phyloP scores from a whole-genome alignment of 768 basidiomycete genomes.

The Neoboletus magnificus region DNA sequence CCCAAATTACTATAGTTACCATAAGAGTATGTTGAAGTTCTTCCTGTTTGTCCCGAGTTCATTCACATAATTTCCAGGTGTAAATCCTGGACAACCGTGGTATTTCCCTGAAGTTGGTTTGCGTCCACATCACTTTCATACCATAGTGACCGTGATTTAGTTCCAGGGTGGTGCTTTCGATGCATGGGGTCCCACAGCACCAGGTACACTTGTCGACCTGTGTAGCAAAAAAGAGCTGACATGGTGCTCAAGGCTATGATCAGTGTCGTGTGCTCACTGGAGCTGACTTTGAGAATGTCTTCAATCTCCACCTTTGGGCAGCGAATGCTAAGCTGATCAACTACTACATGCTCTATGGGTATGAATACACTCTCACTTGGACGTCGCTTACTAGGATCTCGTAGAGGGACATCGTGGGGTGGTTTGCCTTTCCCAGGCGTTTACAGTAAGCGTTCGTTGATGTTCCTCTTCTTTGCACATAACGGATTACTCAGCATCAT shows the following conservation, averaged over 20 bases:
- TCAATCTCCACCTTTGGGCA: slow-evolving; percentile 76
- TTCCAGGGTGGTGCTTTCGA: slow-evolving; percentile 79
- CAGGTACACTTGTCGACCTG: slow-evolving; percentile 39
- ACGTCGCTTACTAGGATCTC: background rate
- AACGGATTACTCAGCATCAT: slow-evolving; percentile 42
- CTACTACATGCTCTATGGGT: slow-evolving; percentile 87
- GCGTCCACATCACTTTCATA: background rate
- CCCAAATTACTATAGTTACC: slow-evolving; percentile 64
- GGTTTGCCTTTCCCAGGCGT: slow-evolving; percentile 76
- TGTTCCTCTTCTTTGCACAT: background rate
- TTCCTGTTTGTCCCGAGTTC: background rate
- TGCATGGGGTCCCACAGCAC: slow-evolving; percentile 74
- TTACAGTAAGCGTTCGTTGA: slow-evolving; percentile 40
- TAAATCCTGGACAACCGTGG: slow-evolving; percentile 52
- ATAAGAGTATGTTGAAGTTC: slow-evolving; percentile 32
- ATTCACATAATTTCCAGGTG: slow-evolving; percentile 36
- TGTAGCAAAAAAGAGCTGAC: background rate
- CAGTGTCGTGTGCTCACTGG: slow-evolving; percentile 67
- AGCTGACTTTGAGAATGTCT: slow-evolving; percentile 73
- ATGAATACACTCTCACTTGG: slow-evolving; percentile 7
- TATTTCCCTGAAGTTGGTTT: slow-evolving; percentile 65
- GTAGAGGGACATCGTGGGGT: slow-evolving; percentile 84
- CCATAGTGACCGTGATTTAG: slow-evolving; percentile 29
- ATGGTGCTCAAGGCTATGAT: slow-evolving; percentile 47
- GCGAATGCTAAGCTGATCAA: slow-evolving; percentile 78